Base-by-base conservation (phyloP, 768 basidiomycete genomes). In the Agrocybe chaxingu region DNA sequence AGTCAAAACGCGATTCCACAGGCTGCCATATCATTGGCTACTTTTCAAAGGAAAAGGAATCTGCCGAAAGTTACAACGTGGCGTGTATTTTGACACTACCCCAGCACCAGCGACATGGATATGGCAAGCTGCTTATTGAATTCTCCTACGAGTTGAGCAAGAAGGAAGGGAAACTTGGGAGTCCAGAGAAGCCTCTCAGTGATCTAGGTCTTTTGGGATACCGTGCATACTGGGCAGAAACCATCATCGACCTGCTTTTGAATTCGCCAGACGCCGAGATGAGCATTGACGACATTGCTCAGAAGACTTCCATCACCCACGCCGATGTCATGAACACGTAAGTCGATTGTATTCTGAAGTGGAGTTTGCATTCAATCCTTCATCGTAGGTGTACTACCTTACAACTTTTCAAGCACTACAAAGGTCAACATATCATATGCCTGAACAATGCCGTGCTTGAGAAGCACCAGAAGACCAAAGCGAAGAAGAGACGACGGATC, bases 1-100 rank as follows among this genome's bases (percentile, higher is more conserved):
- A 92, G 90, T 81, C 82, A 44, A 82, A 85, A 62, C 83, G 93
- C 53, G 97, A 99, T 70, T 85, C 89, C 9, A 72, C 78, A 16
- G 97, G 97, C 31, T 93, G 91, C 67, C 97, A 99, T 66, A 71
- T 97, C 57, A 89, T 99, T 57, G 96, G 96, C 19, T 99, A 98
- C 72, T 99, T 99, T 70, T 98, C 94, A 29, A 98, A 98, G 65
- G 97, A 99, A 74, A 99, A 99, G 66, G 97, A 99, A 68, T 95
- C 84, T 2, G 89, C 97, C 24, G 97, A 99, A 61, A 92, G 85
- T 61, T 99, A 98, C 77, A 99, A 99, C 68, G 91, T 99, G 48
- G 97, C 97, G 0, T 99, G 97, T 77, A 98, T 99, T 69, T 73
- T 98, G 52, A 94, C 97, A n/a, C 79, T 99, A 37, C 97, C 97